Conservation (phyloP, 805 yeast genomes). For the Brettanomyces sp. region DNA sequence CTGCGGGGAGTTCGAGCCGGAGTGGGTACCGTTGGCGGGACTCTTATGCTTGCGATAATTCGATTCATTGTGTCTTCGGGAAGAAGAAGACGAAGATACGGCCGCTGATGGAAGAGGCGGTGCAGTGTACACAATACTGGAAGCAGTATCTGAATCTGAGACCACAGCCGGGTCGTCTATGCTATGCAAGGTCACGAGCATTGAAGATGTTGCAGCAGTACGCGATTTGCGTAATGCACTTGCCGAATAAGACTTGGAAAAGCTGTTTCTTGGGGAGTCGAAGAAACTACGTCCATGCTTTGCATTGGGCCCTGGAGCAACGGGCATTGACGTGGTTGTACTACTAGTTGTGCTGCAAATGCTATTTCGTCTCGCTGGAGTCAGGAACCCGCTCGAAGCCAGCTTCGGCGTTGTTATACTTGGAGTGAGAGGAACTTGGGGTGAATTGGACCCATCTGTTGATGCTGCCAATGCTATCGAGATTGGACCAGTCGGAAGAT, state of each 20-base stretch:
- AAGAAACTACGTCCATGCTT: constrained; percentile 5
- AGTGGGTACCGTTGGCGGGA: too few species aligned
- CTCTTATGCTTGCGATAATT: too few species aligned
- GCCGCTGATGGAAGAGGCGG: too few species aligned
- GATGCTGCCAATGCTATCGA: too few species aligned
- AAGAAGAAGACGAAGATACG: too few species aligned
- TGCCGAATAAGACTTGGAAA: constrained; percentile 12
- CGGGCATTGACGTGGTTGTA: not conserved
- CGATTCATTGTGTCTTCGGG: too few species aligned
- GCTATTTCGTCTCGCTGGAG: not conserved
- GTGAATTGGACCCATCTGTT: too few species aligned
- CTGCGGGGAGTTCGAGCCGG: too few species aligned
- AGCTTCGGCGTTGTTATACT: not conserved
- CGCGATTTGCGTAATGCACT: constrained; percentile 13
- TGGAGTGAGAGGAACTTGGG: not conserved
- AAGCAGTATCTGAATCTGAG: constrained; percentile 2
- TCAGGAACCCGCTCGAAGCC: not conserved
- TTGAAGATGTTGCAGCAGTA: constrained; percentile 3
- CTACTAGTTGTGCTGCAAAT: constrained; percentile 1
- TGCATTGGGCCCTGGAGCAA: too few species aligned
- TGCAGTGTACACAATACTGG: not conserved
- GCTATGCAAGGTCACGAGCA: not conserved
- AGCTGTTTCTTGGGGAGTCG: constrained; percentile 13
- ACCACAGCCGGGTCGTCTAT: constrained; percentile 6
- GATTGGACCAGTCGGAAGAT: too few species aligned